Base-by-base conservation (phyloP, 345 rosid species). In the Sapria himalayana region DNA sequence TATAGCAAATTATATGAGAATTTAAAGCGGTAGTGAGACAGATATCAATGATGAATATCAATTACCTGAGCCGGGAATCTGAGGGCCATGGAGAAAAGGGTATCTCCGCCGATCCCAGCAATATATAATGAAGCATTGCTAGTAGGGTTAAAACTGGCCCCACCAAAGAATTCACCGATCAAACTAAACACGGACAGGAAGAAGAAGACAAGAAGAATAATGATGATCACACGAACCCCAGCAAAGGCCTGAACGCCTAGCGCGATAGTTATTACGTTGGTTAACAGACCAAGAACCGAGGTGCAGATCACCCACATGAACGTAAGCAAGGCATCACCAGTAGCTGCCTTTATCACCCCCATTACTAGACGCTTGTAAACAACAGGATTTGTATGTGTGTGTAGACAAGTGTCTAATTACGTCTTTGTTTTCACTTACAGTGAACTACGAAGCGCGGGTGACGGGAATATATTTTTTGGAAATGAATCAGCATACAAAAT, bases 131-230 rank as follows among this genome's bases (percentile, higher is more conserved):
- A 55, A 2, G 93, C 92, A 40, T 47, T 91, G 9, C 70, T 92
- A 3, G 81, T 72, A 25, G 99, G 95, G 47, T 84, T 91, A 41
- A 80, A 91, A 60, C 81, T 75, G 49, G 99, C 99, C 1, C 99
- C 99, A 34, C 99, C 93, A 9, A 91, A 68, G 25, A 51, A 42
- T 0, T 13, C 64, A 22, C 61, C 93, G 17, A 91, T 67, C 19
- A 73, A 46, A 12, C 38, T 56, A 34, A 84, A 84, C 32, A 73
- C 21, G 31, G 72, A 68, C 29, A 80, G 70, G 46, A 75, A 82
- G 38, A 66, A 58, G 21, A 77, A 89, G 43, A 89, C 50, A 4
- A 84, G 51, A n/a, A 50, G 15, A 7, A 73, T 77, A 37, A 69
- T 51, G 25, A 84, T 71, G 45, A 64, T 50, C 34, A 63, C 3